These are phyloP conservation scores for Gossypium ekmanianum DNA, from an alignment of 345 rosid genomes.

Conservation along the genomic window DNA sequence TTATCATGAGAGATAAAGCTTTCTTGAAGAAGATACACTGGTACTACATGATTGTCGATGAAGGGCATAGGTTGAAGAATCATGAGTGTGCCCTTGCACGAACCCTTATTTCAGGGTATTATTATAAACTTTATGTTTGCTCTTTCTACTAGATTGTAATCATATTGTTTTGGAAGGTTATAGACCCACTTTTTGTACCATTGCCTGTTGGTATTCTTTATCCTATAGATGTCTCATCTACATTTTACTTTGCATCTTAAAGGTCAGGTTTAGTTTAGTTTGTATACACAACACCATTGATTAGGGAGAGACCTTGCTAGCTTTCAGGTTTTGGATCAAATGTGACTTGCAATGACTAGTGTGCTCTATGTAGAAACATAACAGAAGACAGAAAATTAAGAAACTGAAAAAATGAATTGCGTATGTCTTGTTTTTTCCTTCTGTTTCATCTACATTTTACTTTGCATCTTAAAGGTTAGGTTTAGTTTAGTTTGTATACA, in stretches of 20 bases:
- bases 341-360: not conserved
- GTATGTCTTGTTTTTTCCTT: too few relatives aligned
- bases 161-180: not conserved
- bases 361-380: not conserved
- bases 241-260: not conserved
- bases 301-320: not conserved
- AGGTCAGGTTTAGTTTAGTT: not conserved
- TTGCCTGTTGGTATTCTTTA: conserved; percentile 11
- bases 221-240: not conserved
- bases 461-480: not conserved
- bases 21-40: conserved; percentile 91
- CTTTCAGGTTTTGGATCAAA: not conserved
- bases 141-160: not conserved
- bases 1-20: conserved; percentile 94
- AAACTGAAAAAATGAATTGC: not conserved
- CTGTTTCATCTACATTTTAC: not conserved
- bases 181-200: not conserved
- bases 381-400: not conserved
- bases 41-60: conserved; percentile 95
- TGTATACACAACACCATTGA: not conserved
- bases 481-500: not conserved
- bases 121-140: conserved; percentile 12
- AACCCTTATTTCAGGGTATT: conserved; percentile 83
- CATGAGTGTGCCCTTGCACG: conserved; percentile 88
- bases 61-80: conserved; percentile 98